Base-by-base conservation (phyloP, 768 basidiomycete genomes). In the Suillus luteus region DNA sequence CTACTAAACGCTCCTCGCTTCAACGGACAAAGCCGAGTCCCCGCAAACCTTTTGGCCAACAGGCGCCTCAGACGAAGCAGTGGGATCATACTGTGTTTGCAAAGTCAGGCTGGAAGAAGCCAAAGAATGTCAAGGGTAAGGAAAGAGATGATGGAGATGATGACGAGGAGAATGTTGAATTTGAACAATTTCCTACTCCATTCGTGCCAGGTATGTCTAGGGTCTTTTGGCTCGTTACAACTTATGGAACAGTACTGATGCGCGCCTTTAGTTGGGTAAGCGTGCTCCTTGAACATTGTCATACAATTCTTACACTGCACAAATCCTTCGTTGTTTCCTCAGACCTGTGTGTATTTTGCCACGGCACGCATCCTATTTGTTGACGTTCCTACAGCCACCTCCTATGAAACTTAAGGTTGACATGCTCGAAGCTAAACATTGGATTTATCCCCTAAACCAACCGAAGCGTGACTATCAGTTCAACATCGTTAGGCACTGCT, bases 31-130 rank as follows among this genome's bases (percentile, higher is more conserved):
- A 81, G 66, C 82, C 86, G 0, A 73, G 75, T 19, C 65, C 64
- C 33, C 71, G 75, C 7, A 73, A 80, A 65, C 72, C 75, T 0
- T 87, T 86, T 64, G 85, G 85, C 10, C 81, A 83, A 55, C 85
- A 85, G 63, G 80, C 85, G 5, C 81, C 81, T 22, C 88, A 90
- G 74, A 86, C 83, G 1, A 98, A 96, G 79, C 79, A 82, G 55
- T 99, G 97, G 97, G 95, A 99, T 72, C 89, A 93, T 27, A 93
- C 95, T 0, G 86, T 80, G 14, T 96, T 92, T 70, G 89, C 95
- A 6, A 91, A 93, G 77, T 85, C 89, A 4, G 95, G 94, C 0
- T 76, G 84, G 77, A 87, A 81, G 69, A 83, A 79, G 59, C 75
- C 77, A 46, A 85, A 83, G 68, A 69, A 72, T 59, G 73, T 76